phyloP scores from a whole-genome alignment of 768 basidiomycete species.

The Tricholoma furcatifolium region DNA sequence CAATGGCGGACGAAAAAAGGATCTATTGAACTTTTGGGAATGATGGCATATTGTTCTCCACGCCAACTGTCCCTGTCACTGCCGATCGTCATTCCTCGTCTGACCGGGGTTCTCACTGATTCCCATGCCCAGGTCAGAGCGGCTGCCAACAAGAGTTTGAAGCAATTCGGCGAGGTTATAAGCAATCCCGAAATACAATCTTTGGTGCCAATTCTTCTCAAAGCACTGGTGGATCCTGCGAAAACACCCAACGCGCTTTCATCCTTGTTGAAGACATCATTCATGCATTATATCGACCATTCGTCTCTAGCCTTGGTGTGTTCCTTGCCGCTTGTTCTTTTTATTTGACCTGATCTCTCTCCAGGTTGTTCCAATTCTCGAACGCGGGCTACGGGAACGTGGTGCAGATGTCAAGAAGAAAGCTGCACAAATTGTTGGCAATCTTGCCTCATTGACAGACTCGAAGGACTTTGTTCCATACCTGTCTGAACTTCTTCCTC shows the following conservation, averaged over 20 bases:
- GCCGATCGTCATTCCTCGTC: conserved; percentile 93
- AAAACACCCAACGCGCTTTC: conserved; percentile 85
- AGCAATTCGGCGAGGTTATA: conserved; percentile 98
- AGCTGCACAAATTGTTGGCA: conserved; percentile 97
- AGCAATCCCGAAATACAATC: conserved; percentile 96
- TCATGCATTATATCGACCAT: conserved; percentile 97
- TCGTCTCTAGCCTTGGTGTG: conserved; percentile 90
- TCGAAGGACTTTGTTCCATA: conserved; percentile 95
- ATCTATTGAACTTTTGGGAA: conserved; percentile 92
- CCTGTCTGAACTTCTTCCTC: conserved; percentile 80
- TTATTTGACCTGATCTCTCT: neutral
- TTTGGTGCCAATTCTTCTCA: conserved; percentile 85
- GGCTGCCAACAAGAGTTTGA: conserved; percentile 92
- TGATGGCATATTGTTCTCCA: conserved; percentile 99
- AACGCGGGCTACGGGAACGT: conserved; percentile 88
- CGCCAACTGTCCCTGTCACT: conserved; percentile 91
- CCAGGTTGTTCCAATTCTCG: conserved; percentile 92
- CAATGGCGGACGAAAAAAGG: conserved; percentile 99
- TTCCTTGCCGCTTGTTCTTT: conserved; percentile 7
- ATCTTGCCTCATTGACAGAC: conserved; percentile 86
- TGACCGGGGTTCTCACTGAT: conserved; percentile 93
- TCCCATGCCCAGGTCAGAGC: conserved; percentile 94
- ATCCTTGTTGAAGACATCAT: conserved; percentile 90
- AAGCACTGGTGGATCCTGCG: conserved; percentile 91
- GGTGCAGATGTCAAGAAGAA: conserved; percentile 94